These are phyloP conservation scores for Ormosia semicastrata DNA, from an alignment of 306 rosid species.

Conservation along the genomic window DNA sequence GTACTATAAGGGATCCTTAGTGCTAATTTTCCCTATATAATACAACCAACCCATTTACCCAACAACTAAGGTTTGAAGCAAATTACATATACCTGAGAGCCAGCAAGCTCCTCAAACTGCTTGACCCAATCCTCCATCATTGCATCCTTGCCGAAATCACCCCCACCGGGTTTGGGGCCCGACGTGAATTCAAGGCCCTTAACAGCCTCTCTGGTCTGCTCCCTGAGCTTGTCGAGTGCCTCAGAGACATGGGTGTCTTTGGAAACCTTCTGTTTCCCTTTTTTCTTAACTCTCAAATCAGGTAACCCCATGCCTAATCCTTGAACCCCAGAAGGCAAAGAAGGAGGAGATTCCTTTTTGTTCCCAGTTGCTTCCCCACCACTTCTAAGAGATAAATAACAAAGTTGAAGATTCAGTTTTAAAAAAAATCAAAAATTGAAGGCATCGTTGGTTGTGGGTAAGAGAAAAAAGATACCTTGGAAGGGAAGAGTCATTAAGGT, in stretches of 20 bases:
- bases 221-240: constrained; percentile 79
- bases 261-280: constrained; percentile 70
- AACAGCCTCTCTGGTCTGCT: constrained; percentile 83
- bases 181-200: constrained; percentile 66
- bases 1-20: no score
- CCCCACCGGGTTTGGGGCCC: constrained; percentile 37
- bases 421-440: background rate
- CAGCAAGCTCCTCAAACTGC: constrained; percentile 85
- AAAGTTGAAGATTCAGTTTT: background rate
- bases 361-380: constrained; percentile 30
- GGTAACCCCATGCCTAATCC: constrained; percentile 90
- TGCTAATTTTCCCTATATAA: no score
- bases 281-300: constrained; percentile 73
- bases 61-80: background rate
- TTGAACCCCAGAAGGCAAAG: constrained; percentile 65
- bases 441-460: background rate
- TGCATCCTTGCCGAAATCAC: constrained; percentile 60
- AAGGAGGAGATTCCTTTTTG: constrained; percentile 35
- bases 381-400: constrained; percentile 11
- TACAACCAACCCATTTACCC: background rate
- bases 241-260: constrained; percentile 74
- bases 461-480: constrained; percentile 44
- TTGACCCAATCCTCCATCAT: constrained; percentile 93
- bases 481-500: constrained; percentile 43
- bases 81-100: constrained; percentile 56